These are phyloP conservation scores for Metarhizium sp. DNA, from an alignment of 2,329 filamentous ascomycete genomes.

Conservation along the genomic window DNA sequence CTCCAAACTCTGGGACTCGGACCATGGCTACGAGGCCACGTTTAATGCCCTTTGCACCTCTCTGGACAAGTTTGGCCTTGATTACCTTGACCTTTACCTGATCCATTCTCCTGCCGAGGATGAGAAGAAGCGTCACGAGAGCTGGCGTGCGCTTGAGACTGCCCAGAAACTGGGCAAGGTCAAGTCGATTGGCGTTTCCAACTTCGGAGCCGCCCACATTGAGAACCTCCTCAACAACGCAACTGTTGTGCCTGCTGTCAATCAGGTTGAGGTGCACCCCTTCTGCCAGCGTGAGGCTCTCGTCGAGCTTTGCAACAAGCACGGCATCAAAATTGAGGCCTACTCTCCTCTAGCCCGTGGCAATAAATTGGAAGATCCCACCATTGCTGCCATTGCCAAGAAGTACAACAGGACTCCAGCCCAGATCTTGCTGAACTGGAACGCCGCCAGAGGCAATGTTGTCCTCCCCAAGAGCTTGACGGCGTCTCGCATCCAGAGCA, in stretches of 20 bases:
- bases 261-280: slow-evolving; percentile 75
- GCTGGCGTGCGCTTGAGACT: slow-evolving; percentile 62
- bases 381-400: slow-evolving; percentile 50
- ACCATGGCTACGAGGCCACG: slow-evolving; percentile 34
- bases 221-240: slow-evolving; percentile 41
- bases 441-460: slow-evolving; percentile 63
- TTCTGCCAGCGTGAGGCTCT: slow-evolving; percentile 57
- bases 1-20: slow-evolving; percentile 56
- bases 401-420: slow-evolving; percentile 65
- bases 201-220: slow-evolving; percentile 68
- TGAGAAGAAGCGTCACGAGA: slow-evolving; percentile 55
- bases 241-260: slow-evolving; percentile 53
- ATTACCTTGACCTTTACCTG: slow-evolving; percentile 66
- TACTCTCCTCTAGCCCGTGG: slow-evolving; percentile 42
- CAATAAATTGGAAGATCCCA: slow-evolving; percentile 42
- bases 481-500: slow-evolving; percentile 54
- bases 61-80: slow-evolving; percentile 53
- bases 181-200: slow-evolving; percentile 65
- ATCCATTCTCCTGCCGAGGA: slow-evolving; percentile 60
- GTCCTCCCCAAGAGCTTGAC: slow-evolving; percentile 66
- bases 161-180: slow-evolving; percentile 58
- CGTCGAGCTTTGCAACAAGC: slow-evolving; percentile 43
- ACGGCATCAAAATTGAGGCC: slow-evolving; percentile 46
- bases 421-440: slow-evolving; percentile 73
- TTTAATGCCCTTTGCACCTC: slow-evolving; percentile 56